Conservation (phyloP, 2,329 filamentous ascomycete species). For the Pseudopithomyces maydicus region DNA sequence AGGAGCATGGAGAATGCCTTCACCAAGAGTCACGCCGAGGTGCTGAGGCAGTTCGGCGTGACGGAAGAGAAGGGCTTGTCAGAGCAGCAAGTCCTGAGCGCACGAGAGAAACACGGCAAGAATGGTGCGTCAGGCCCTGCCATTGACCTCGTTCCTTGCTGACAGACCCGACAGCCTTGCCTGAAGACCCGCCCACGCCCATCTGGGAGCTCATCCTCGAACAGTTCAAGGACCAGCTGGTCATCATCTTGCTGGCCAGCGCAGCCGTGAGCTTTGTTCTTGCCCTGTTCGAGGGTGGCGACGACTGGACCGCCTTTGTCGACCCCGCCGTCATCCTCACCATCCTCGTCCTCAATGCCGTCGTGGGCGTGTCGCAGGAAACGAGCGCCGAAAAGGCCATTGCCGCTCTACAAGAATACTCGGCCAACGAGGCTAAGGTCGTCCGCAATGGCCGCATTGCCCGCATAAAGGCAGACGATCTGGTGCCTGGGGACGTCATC, state of each 20-base stretch:
- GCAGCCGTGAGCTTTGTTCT: constrained; percentile 92
- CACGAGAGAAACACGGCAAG: constrained; percentile 56
- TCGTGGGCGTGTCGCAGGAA: constrained; percentile 98
- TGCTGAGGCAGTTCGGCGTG: constrained; percentile 59
- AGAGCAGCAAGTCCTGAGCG: constrained; percentile 52
- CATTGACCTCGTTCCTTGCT: constrained; percentile 9
- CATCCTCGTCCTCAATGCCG: constrained; percentile 93
- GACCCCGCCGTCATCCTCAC: constrained; percentile 96
- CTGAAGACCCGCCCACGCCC: constrained; percentile 93
- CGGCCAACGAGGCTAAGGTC: constrained; percentile 95
- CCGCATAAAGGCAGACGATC: constrained; percentile 90
- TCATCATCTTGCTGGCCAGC: constrained; percentile 91
- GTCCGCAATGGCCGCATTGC: constrained; percentile 81
- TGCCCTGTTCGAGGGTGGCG: constrained; percentile 89
- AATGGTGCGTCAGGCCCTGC: constrained; percentile 52
- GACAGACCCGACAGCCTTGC: constrained; percentile 59
- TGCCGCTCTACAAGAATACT: constrained; percentile 97
- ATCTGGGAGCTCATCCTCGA: constrained; percentile 96
- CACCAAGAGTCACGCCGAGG: constrained; percentile 54
- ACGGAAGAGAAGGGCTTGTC: constrained; percentile 57
- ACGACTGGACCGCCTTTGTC: constrained; percentile 96
- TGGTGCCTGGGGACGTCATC: constrained; percentile 93
- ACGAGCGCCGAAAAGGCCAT: constrained; percentile 99
- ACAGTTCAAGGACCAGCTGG: constrained; percentile 98
- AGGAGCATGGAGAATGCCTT: constrained; percentile 60